Evolutionary conservation across 805 yeast species (phyloP), one percentile per base, ranked within the genome.

Genomic region (Kazachstania kunashirensis): DNA sequence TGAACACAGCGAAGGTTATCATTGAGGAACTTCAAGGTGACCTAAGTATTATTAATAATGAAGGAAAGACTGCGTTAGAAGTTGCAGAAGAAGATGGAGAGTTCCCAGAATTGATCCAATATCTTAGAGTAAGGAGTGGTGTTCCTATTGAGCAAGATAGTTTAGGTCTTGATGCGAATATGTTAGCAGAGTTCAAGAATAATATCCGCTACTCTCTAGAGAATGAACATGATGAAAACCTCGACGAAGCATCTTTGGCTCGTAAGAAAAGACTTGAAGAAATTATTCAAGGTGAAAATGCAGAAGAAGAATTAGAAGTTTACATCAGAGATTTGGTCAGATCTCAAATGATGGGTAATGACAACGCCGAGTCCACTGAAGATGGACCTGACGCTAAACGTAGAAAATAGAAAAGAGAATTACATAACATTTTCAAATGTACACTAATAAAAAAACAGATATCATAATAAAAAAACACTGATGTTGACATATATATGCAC

Each of bases 71-170:
- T 1, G 67, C 95, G 1, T 70, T 75, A 9, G 76, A 78, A 39
- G 79, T 73, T 54, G 76, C 83, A 28, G 84, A 78, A 50, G 94
- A 85, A 45, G 96, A 86, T 31, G 85, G 71, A 15, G 96, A 89
- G 45, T 79, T 70, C 46, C 88, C 92, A 2, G 95, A 85, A 26
- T 62, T 89, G 11, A 76, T 76, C 8, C 67, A 64, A 24, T 92
- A 81, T 50, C 63, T 88, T 48, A 66, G 61, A 73, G 44, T 54
- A 40, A 24, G 62, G 46, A 37, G 59, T 45, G 61, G 61, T 20
- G 46, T 58, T 10, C 48, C 57, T 11, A 36, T 39, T 3, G 46
- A 40, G 19, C 44, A 46, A 18, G 53, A 46, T 21, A 46, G 52
- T 37, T 37, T 46, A 9, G 56, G 53, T 14, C 41, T 59, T 23